Evolutionary conservation across 2,329 filamentous ascomycete genomes (phyloP).

Genomic region (Phaeosphaeria sp.): DNA sequence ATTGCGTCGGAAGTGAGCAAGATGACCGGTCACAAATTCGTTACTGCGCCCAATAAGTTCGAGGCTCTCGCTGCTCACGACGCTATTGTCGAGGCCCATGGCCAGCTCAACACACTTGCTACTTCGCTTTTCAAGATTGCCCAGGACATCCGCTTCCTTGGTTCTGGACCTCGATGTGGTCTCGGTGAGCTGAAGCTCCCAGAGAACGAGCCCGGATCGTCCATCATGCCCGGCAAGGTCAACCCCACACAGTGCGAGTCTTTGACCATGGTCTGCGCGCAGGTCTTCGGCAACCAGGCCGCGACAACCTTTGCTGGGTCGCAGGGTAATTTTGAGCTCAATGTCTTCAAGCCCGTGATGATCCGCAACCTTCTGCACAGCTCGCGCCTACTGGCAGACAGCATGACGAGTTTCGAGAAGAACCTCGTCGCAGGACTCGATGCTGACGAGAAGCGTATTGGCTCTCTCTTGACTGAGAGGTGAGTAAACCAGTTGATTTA

Average conservation of each 20-base stretch:
- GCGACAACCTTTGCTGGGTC: conserved; percentile 93
- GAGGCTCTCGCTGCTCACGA: conserved; percentile 96
- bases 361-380: conserved; percentile 96
- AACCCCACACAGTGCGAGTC: conserved; percentile 99
- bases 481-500: conserved; percentile 54
- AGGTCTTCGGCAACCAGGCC: conserved; percentile 97
- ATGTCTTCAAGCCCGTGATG: conserved; percentile 97
- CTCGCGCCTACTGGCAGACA: conserved; percentile 83
- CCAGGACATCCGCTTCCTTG: conserved; percentile 96
- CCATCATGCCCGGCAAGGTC: conserved; percentile 99
- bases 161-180: conserved; percentile 93
- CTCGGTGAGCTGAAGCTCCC: conserved; percentile 91
- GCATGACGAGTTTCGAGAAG: conserved; percentile 94
- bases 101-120: conserved; percentile 91
- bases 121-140: conserved; percentile 95
- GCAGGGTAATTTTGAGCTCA: conserved; percentile 98
- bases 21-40: conserved; percentile 92
- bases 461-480: conserved; percentile 91
- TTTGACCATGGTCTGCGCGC: conserved; percentile 95
- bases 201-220: conserved; percentile 97
- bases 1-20: conserved; percentile 90
- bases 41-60: conserved; percentile 98
- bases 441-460: conserved; percentile 93
- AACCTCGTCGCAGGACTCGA: conserved; percentile 87
- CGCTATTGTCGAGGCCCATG: conserved; percentile 91